Percentiles rank a stretch among this genome's conserved stretches.
phyloP scores from a whole-genome alignment of 345 rosid species.

The Eucalyptus albens region DNA sequence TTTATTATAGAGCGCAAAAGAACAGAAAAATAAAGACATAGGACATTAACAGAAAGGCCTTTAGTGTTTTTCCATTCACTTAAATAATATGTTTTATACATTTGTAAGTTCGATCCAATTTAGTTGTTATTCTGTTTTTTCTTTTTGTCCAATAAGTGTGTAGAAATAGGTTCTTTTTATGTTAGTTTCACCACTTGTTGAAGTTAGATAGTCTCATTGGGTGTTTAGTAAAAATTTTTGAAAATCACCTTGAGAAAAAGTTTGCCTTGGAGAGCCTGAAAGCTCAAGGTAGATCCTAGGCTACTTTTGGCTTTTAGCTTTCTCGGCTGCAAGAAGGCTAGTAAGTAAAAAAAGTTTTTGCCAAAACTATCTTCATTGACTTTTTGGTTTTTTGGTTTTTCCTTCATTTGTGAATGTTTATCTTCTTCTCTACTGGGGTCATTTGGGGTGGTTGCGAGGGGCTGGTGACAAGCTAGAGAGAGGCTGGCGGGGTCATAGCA shows the following conservation, averaged over 20 bases:
- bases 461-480: rapidly evolving
- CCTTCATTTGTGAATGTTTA: rapidly evolving
- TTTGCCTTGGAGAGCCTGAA: rapidly evolving
- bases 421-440: rapidly evolving
- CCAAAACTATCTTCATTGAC: no score
- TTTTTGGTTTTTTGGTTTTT: rapidly evolving
- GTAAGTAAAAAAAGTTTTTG: no score
- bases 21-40: no score
- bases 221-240: rapidly evolving
- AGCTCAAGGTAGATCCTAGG: rapidly evolving
- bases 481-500: rapidly evolving
- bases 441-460: rapidly evolving
- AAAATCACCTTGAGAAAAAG: rapidly evolving
- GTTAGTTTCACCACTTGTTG: not conserved
- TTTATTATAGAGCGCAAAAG: no score
- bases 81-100: no score
- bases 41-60: no score
- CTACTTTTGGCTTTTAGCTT: rapidly evolving
- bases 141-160: not conserved
- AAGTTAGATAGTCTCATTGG: not conserved
- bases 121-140: not conserved
- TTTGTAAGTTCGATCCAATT: not conserved
- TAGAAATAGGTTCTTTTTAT: not conserved
- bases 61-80: not conserved
- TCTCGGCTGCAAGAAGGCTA: rapidly evolving